phyloP scores from a whole-genome alignment of 1,139 yeast genomes.

The Pichia sp. region DNA sequence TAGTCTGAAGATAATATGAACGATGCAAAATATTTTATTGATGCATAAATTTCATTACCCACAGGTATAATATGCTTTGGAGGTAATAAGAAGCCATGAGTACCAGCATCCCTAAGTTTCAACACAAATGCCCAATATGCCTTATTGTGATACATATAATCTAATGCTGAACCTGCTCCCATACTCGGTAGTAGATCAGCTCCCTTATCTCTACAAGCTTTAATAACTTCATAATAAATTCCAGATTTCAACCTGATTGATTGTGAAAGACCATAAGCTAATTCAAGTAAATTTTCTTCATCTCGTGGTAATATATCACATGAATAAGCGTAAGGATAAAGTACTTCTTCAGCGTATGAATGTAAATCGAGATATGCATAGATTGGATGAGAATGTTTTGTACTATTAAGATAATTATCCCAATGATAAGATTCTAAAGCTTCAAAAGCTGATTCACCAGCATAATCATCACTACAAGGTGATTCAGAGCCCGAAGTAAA shows the following conservation, averaged over 20 bases:
- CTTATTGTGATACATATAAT: conserved; percentile 73
- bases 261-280: conserved; percentile 74
- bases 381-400: conserved; percentile 52
- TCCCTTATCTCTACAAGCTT: conserved; percentile 75
- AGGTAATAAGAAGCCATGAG: conserved; percentile 78
- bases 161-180: conserved; percentile 78
- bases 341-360: conserved; percentile 75
- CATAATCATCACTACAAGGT: conserved; percentile 78
- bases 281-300: conserved; percentile 69
- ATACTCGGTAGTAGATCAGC: conserved; percentile 63
- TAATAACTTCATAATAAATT: conserved; percentile 56
- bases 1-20: conserved; percentile 41
- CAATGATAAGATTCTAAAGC: conserved; percentile 65
- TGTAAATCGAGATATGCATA: conserved; percentile 78
- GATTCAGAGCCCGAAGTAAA: conserved; percentile 56
- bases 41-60: conserved; percentile 65
- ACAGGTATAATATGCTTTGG: conserved; percentile 64
- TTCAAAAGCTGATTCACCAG: conserved; percentile 72
- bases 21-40: conserved; percentile 61
- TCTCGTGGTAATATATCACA: conserved; percentile 70
- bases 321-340: conserved; percentile 77
- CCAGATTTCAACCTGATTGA: conserved; percentile 61
- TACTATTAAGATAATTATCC: conserved; percentile 55
- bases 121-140: conserved; percentile 83
- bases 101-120: conserved; percentile 75